These are phyloP conservation scores for Lathyrus sativus DNA, from an alignment of 306 rosid species.

Conservation along the genomic window DNA sequence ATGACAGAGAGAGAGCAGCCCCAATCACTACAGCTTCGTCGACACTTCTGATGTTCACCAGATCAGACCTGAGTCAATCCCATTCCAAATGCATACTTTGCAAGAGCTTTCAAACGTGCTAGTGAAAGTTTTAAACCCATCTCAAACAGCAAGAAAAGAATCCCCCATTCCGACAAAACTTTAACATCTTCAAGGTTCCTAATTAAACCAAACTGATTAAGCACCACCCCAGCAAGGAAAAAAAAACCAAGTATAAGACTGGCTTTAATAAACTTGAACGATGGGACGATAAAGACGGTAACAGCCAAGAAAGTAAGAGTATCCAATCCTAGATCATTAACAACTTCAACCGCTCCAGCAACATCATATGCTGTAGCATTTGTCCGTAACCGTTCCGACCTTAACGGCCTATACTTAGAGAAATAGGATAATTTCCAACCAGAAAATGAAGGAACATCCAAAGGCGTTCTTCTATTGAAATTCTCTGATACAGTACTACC, in stretches of 20 bases:
- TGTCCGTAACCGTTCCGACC: conserved; percentile 45
- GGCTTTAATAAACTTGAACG: conserved; percentile 75
- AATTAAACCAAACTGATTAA: conserved; percentile 94
- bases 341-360: conserved; percentile 72
- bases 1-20: conserved; percentile 95
- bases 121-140: conserved; percentile 99
- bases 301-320: conserved; percentile 84
- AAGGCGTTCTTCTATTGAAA: conserved; percentile 37
- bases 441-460: conserved; percentile 35
- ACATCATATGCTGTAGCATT: conserved; percentile 66
- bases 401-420: conserved; percentile 42
- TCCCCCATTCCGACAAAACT: conserved; percentile 96
- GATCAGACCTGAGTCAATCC: conserved; percentile 90
- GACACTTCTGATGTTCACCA: conserved; percentile 95
- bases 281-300: conserved; percentile 84
- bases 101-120: conserved; percentile 98
- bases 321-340: conserved; percentile 91
- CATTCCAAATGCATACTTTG: conserved; percentile 94
- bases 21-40: conserved; percentile 99
- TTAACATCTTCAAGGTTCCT: conserved; percentile 93
- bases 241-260: conserved; percentile 91
- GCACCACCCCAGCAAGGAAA: conserved; percentile 88
- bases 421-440: conserved; percentile 43
- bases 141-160: conserved; percentile 98
- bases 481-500: conserved; percentile 43